Conservation (phyloP, 2,329 filamentous ascomycete species). For the Aspergillus vadensis region DNA sequence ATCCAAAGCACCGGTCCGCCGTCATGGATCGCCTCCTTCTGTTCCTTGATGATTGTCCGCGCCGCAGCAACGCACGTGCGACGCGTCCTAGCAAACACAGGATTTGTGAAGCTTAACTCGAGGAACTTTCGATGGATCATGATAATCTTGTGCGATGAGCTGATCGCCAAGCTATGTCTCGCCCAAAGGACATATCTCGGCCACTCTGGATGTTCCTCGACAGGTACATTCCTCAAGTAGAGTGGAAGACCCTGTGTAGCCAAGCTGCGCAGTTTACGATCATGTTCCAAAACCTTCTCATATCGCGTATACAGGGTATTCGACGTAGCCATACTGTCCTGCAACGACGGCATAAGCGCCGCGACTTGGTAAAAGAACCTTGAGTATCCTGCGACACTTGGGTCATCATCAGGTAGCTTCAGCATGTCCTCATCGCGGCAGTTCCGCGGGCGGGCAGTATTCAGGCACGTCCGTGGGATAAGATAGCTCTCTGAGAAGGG, state of each 20-base stretch:
- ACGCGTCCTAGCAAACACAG: slow-evolving; percentile 46
- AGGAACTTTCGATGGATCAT: slow-evolving; percentile 50
- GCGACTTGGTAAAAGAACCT: slow-evolving; percentile 44
- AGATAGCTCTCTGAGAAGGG: slow-evolving; percentile 44
- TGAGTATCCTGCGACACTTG: slow-evolving; percentile 39
- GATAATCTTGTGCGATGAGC: slow-evolving; percentile 48
- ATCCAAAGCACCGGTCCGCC: slow-evolving; percentile 49
- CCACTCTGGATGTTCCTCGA: slow-evolving; percentile 36
- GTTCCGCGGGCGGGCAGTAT: slow-evolving; percentile 35
- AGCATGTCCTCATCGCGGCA: slow-evolving; percentile 31
- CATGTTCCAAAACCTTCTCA: slow-evolving; percentile 44
- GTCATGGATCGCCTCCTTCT: slow-evolving; percentile 35
- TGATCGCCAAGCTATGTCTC: slow-evolving; percentile 41
- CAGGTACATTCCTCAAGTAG: slow-evolving; percentile 37
- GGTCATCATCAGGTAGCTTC: slow-evolving; percentile 35
- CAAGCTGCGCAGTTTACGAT: slow-evolving; percentile 40
- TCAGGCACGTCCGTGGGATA: slow-evolving; percentile 41
- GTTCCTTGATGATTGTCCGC: slow-evolving; percentile 45
- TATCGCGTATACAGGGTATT: slow-evolving; percentile 44
- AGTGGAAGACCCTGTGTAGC: slow-evolving; percentile 37
- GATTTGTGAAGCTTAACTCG: slow-evolving; percentile 45
- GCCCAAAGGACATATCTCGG: slow-evolving; percentile 46
- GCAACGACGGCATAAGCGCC: slow-evolving; percentile 39
- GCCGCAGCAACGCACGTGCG: slow-evolving; percentile 46
- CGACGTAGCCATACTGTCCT: slow-evolving; percentile 40